Conservation (phyloP, 1,284 basidiomycete genomes). For the Trametes sp. region DNA sequence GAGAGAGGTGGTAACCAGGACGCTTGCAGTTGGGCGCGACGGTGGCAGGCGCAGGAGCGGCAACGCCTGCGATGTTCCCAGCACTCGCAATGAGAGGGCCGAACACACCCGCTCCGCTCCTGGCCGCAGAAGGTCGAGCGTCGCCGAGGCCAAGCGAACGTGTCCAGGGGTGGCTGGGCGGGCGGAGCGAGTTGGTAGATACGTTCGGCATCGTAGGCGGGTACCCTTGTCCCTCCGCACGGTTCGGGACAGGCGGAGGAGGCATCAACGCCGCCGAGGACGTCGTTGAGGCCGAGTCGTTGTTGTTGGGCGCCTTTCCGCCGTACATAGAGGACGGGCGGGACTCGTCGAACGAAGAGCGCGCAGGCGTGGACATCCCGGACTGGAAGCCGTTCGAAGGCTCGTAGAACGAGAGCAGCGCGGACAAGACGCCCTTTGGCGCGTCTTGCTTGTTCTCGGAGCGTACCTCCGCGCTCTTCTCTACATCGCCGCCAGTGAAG, state of each 20-base stretch:
- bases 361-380: conserved; percentile 31
- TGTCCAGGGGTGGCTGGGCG: conserved; percentile 27
- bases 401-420: conserved; percentile 62
- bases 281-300: conserved; percentile 4
- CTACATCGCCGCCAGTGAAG: conserved; percentile 36
- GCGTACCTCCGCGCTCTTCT: conserved; percentile 35
- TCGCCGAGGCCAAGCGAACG: conserved; percentile 27
- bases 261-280: conserved; percentile 19
- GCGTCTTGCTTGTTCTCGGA: conserved; percentile 24
- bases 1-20: conserved; percentile 72
- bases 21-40: conserved; percentile 73
- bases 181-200: conserved; percentile 20
- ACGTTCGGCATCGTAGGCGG: conserved; percentile 12
- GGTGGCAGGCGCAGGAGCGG: conserved; percentile 60
- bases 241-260: conserved; percentile 16
- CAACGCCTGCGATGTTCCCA: conserved; percentile 66
- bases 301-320: conserved; percentile 1
- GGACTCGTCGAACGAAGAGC: conserved; percentile 37
- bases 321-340: conserved; percentile 30
- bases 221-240: conserved; percentile 5
- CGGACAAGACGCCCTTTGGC: conserved; percentile 56
- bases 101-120: conserved; percentile 72
- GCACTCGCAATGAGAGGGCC: conserved; percentile 79
- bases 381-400: conserved; percentile 35
- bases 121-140: conserved; percentile 54